Conservation (phyloP, 768 basidiomycete genomes). For the Krasilnikovozyma curviuscula region DNA sequence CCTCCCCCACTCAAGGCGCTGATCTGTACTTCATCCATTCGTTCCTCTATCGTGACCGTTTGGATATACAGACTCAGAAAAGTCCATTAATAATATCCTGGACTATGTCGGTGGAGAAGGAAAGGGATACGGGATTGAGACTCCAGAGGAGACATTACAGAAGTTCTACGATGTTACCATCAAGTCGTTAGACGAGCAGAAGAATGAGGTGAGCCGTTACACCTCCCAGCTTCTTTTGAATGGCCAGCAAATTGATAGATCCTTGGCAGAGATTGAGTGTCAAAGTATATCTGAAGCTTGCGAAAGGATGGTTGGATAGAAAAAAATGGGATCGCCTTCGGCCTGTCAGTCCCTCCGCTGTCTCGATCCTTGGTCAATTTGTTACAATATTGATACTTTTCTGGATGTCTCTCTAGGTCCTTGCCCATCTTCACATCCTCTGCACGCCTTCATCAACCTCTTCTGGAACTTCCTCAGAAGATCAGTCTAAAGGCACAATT, state of each 20-base stretch:
- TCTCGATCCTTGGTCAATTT: not conserved
- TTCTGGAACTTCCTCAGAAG: slow-evolving; percentile 22
- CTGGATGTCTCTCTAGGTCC: slow-evolving; percentile 15
- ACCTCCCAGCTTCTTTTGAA: not conserved
- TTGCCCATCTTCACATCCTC: slow-evolving; percentile 22
- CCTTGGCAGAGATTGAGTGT: slow-evolving; percentile 56
- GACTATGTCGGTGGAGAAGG: slow-evolving; percentile 85
- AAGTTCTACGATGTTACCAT: slow-evolving; percentile 90
- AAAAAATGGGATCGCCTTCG: slow-evolving; percentile 71
- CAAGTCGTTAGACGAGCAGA: slow-evolving; percentile 72
- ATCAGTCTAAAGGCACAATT: slow-evolving; percentile 12
- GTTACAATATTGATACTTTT: not conserved
- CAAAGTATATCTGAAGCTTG: slow-evolving; percentile 91
- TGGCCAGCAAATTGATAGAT: not conserved
- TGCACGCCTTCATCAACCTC: slow-evolving; percentile 18
- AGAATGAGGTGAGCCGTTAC: slow-evolving; percentile 57
- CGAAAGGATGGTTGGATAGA: slow-evolving; percentile 90
- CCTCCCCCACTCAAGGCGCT: not conserved
- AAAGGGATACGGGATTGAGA: slow-evolving; percentile 29
- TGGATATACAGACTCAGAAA: slow-evolving; percentile 48
- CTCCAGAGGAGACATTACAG: slow-evolving; percentile 60
- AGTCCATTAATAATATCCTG: slow-evolving; percentile 92
- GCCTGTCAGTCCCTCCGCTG: slow-evolving; percentile 35
- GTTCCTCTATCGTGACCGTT: not conserved
- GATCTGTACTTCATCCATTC: not conserved